Percentiles rank a stretch among this genome's conserved stretches.
These are phyloP conservation scores for Cercospora berteroae DNA, from an alignment of 2,329 filamentous ascomycete genomes.

Conservation along the genomic window DNA sequence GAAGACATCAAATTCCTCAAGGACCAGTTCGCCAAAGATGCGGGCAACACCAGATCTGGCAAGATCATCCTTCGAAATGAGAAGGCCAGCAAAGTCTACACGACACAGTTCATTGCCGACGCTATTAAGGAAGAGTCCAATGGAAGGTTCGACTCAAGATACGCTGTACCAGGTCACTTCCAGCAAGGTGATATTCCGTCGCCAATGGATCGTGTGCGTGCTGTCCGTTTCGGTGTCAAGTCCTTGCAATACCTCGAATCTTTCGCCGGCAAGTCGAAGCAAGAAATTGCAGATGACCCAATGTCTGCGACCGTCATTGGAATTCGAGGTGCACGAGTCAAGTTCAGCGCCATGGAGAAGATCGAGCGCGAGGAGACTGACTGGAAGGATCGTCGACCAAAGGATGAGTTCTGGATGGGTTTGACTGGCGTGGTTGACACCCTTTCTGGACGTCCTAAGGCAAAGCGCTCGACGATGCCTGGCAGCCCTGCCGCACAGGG, in stretches of 20 bases:
- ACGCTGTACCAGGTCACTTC: constrained; percentile 89
- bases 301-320: constrained; percentile 81
- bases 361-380: constrained; percentile 86
- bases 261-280: constrained; percentile 64
- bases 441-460: constrained; percentile 64
- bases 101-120: constrained; percentile 86
- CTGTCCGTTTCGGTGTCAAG: constrained; percentile 87
- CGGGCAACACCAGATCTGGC: constrained; percentile 82
- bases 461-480: constrained; percentile 20
- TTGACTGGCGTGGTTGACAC: constrained; percentile 82
- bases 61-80: constrained; percentile 97
- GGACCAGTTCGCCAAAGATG: constrained; percentile 78
- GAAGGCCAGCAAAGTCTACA: constrained; percentile 85
- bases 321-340: constrained; percentile 82
- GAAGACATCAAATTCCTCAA: constrained; percentile 87
- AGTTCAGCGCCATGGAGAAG: constrained; percentile 78
- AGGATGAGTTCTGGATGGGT: constrained; percentile 78
- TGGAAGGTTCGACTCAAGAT: constrained; percentile 86
- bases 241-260: constrained; percentile 87
- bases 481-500: constrained; percentile 18
- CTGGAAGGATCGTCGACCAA: constrained; percentile 85
- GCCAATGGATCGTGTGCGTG: constrained; percentile 92
- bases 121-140: constrained; percentile 94
- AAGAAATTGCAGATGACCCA: constrained; percentile 70
- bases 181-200: constrained; percentile 92